Evolutionary conservation across 2,329 filamentous ascomycete genomes (phyloP), one percentile per base, ranked within the genome.

Genomic region (Arachnomyces sp.): DNA sequence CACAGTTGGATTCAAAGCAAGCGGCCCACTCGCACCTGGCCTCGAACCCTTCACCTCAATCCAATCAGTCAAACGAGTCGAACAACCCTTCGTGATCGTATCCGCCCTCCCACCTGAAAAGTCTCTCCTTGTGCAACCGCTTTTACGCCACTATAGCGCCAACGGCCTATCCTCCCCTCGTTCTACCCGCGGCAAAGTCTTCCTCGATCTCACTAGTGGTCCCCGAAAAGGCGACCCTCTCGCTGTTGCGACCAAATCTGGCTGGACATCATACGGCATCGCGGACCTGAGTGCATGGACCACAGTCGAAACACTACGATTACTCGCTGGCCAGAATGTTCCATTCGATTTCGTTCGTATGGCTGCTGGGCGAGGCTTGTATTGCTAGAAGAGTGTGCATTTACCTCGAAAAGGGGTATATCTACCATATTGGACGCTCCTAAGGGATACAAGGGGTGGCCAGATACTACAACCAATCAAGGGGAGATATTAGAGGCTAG

Each of bases 301-400:
- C 15, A 89, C 84, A 2, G 85, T 90, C 4, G 84, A 92, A 64
- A 90, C 81, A 36, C 64, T 92, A 40, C 72, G 85, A 49, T 61
- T 89, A 43, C 70, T 93, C 16, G 83, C 90, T 8, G 86, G 86
- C 7, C 84, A 92, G 65, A 92, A 92, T 58, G 84, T 92, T 42
- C 84, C 83, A 4, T 90, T 87, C 62, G 88, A 84, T 63, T 93
- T 93, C 66, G 86, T 92, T 31, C 73, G 84, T 36, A 68, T 92
- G 56, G 84, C 85, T 30, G 74, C 72, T 48, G 77, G 76, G 16
- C 63, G 74, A 50, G 71, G 71, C 14, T 52, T 77, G 47, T 74
- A 69, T 51, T 72, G 64, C 44, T 48, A 37, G 36, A 48, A 47
- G 34, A 25, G 20, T 25, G 20, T 25, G 16, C 13, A 7, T 17